Evolutionary conservation across 768 basidiomycete species (phyloP), one percentile per base, ranked within the genome.

Genomic region (Leccinellum albellum): DNA sequence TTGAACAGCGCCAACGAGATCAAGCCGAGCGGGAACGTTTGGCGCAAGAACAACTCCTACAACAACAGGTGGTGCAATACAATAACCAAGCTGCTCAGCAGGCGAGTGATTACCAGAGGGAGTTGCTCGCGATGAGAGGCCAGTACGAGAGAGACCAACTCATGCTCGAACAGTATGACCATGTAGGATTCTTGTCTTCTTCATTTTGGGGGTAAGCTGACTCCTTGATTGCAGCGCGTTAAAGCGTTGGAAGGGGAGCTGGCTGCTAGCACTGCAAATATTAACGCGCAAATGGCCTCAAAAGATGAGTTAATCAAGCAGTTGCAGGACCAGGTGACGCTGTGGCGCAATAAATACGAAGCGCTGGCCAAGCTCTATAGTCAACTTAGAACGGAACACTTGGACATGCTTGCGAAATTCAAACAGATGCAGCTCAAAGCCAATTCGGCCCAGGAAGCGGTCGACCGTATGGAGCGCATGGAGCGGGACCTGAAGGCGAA

Each of bases 331-430:
- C 97, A 99, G 75, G 95, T 98, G 61, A 90, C 84, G 4, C 76
- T 96, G 14, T 99, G 97, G 97, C 88, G 94, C 55, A 95, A 92
- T 78, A 99, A 99, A 74, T 99, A 99, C 72, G 97, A 99, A 71
- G 93, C 96, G 0, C 80, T 99, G 57, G 97, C 97, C 45, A 99
- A 98, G 73, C 83, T 99, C 9, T 99, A 99, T 79, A 98, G 94
- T 65, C 97, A 98, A 70, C 85, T 99, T 10, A 90, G 97, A 53
- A 90, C 92, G 29, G 97, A 98, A 69, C 97, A 99, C 74, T 80
- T 99, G 45, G 97, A 99, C 59, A 91, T 98, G 86, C 84, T 99
- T 53, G 84, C 89, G 61, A 98, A 96, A 75, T 95, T 91, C 81
- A 99, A 98, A 78, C 88, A 91, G 63, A 83, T 98, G 82, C 95